Conservation (phyloP, 192 early-diverging fungal genomes). For the Coemansia sp. region DNA sequence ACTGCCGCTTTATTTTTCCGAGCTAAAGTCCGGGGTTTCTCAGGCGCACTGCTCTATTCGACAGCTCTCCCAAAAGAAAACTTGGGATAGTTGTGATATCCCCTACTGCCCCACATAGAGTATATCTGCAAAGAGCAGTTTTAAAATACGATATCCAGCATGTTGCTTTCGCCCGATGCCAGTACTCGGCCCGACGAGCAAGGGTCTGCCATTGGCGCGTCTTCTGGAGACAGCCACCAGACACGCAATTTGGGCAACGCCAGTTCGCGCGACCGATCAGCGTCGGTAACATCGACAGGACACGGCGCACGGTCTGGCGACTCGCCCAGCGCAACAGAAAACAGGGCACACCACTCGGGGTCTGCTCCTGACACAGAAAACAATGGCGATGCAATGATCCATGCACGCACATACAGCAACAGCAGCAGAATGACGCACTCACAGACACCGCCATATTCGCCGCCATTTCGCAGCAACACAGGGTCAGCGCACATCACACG, state of each 20-base stretch:
- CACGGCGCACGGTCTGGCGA: background rate
- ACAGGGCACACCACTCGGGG: background rate
- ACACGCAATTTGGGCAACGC: background rate
- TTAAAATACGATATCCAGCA: background rate
- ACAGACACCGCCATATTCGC: conserved; percentile 15
- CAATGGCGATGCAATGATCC: conserved; percentile 7
- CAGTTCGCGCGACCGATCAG: background rate
- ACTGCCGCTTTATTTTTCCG: background rate
- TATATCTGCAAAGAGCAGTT: background rate
- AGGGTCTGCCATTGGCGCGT: background rate
- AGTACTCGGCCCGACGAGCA: background rate
- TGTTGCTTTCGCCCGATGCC: conserved; percentile 10
- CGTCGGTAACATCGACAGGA: background rate
- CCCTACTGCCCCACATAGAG: background rate
- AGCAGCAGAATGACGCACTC: conserved; percentile 14
- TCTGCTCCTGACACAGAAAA: background rate
- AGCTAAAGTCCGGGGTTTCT: background rate
- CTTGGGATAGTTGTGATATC: background rate
- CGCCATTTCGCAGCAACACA: conserved; percentile 18
- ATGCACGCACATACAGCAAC: conserved; percentile 21
- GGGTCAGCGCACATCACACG: background rate
- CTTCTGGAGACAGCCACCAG: background rate
- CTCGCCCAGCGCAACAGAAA: background rate
- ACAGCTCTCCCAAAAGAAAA: background rate
- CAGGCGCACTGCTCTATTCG: background rate